Base-by-base conservation (phyloP, 441 rosid genomes). In the Mallotus japonicus region DNA sequence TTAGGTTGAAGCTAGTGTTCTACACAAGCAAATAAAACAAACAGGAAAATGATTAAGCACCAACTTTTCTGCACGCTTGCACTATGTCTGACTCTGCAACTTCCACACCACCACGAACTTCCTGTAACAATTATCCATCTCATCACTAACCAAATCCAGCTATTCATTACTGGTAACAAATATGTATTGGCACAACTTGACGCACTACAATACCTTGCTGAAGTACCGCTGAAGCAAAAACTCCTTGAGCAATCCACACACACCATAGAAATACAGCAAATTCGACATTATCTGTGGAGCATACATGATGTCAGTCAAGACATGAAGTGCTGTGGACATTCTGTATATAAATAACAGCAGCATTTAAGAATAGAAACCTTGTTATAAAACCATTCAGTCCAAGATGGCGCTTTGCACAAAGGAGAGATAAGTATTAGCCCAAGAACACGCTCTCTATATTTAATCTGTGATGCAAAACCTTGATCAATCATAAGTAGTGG, bases 351-450 rank as follows among this genome's bases (percentile, higher is more conserved):
- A 64, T 37, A 34, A 56, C n/a, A 59, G 62, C 46, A 60, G 58
- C 55, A 55, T 73, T 50, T 15, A 32, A 44, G 67, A 56, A 71
- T 60, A 44, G 49, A 67, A 37, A 93, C 98, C 96, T 93, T 93
- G 77, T 91, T 93, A 77, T 85, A 89, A 62, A 93, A 67, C 98
- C 98, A 93, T 85, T 93, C 98, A 61, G 94, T 86, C 98, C 97
- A 93, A 69, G 97, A 92, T 64, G 98, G 96, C 37, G 89, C 84
- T 80, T 79, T 87, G 86, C 95, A 92, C 77, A 93, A 79, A 57
- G 98, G 98, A 74, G 98, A 92, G 71, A 93, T 80, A 72, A 93
- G 92, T 83, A 93, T 92, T 80, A 93, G 80, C 53, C 98, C 98
- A 73, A 87, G 78, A 68, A 91, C 98, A 65, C 96, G 89, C 72